Base-by-base conservation (phyloP, 2,329 filamentous ascomycete species). In the Reticulascus tulasneorum region DNA sequence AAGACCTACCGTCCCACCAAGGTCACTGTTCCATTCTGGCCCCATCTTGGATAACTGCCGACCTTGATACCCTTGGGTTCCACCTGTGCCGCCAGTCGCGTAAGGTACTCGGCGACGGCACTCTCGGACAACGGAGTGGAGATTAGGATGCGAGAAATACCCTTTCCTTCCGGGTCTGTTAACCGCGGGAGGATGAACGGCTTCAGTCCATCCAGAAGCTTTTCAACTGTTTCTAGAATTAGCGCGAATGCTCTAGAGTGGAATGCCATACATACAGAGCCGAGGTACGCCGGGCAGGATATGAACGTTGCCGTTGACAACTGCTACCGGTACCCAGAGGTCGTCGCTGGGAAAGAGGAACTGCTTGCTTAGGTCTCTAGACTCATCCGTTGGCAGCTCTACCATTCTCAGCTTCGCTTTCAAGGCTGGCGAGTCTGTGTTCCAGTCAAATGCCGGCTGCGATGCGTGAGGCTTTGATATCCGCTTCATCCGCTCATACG, bases 21-120 rank as follows among this genome's bases (percentile, higher is more conserved):
- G 9, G 91, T 96, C 30, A 97, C 88, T 0, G 89, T 93, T 61
- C 97, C 97, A 52, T 79, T 79, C 71, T 87, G 91, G 6, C 85
- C 87, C 89, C 90, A 96, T 37, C 88, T 73, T 23, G 93, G 93
- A 62, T 98, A 97, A 61, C 87, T 94, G 29, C 93, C 93, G 12
- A 97, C 88, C 66, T 97, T 97, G 52, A 97, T 75, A 4, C 88
- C 89, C 52, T 76, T 79, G 1, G 79, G 67, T 56, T 80, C 83
- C 16, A 90, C 84, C 58, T 78, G 78, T 19, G 68, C 74, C 5
- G 90, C 86, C 44, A 97, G 66, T 47, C 86, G 75, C 1, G 88
- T 91, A 52, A 98, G 68, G 56, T 86, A 96, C 13, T 72, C 77
- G 10, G 93, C 91, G 21, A 96, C 80, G 13, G 75, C 76, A 60